Base-by-base conservation (phyloP, 73 alveolate species). In the Blepharisma japonicum region DNA sequence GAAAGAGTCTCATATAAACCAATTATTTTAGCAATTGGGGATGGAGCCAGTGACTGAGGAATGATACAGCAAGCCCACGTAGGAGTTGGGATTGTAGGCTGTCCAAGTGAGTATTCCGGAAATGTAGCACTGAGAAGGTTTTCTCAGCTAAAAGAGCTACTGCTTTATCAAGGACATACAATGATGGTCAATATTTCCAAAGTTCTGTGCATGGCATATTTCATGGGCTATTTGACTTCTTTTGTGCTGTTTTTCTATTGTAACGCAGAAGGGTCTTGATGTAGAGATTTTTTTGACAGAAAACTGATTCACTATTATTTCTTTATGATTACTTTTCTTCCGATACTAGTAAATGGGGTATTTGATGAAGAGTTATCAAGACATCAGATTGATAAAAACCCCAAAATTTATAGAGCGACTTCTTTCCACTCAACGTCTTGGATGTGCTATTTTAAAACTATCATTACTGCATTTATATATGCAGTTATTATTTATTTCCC, bases 81-180 rank as follows among this genome's bases (percentile, higher is more conserved):
- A 8, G 74, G 74, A 9, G 74, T 61, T 61, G 74, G 74, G 74
- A 61, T 61, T 18, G 11, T 61, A 9, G 74, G 74, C 11, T 14
- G 47, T 8, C 48, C 14, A 61, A 39, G 74, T 61, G 74, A n/a
- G 39, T 14, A 61, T 25, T 61, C 74, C 0, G 11, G 49, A 14
- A 39, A 61, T 25, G 14, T 20, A 14, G 2, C 74, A 8, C 11
- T 61, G 11, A 14, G 74, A 8, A 25, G 46, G 23, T 61, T 61
- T 25, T 14, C 39, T 8, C 38, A 61, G 18, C 48, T 61, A 25
- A 14, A 8, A 14, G 47, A 14, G 14, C 23, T 61, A 0, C 47
- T 61, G 18, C 11, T 18, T 8, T n/a, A 3, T 5, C 74, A 61
- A 14, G 74, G 74, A 14, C 74, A 39, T 18, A 20, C n/a, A 9